Conservation (phyloP, 352 stramenopile genomes). For the Globisporangium radiosum region DNA sequence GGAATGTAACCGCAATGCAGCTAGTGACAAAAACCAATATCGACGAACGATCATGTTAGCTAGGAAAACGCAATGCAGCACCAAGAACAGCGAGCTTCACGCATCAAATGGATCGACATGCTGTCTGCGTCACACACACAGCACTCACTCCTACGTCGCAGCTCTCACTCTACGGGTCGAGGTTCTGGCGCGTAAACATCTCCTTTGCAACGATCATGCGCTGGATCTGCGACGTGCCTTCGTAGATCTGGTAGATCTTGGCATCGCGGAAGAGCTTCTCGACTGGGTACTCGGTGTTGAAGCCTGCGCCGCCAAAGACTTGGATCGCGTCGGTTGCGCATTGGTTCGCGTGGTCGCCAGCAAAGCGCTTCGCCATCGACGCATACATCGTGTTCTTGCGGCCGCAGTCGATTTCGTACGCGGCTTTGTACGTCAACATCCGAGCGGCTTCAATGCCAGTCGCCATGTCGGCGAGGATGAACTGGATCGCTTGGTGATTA, state of each 20-base stretch:
- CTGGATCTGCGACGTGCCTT: constrained; percentile 90
- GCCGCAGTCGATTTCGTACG: constrained; percentile 85
- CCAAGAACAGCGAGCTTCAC: background rate
- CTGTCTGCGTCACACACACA: too few relatives aligned
- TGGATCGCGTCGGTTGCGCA: constrained; percentile 85
- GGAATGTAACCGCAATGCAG: too few relatives aligned
- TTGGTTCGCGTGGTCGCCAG: constrained; percentile 83
- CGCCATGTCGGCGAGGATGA: constrained; percentile 90
- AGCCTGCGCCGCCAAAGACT: constrained; percentile 87
- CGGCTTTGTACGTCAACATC: constrained; percentile 84
- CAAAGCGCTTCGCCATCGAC: constrained; percentile 90
- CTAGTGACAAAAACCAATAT: too few relatives aligned
- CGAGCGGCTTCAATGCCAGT: constrained; percentile 85
- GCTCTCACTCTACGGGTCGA: constrained; percentile 48
- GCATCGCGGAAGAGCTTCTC: constrained; percentile 90
- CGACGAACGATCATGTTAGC: too few relatives aligned
- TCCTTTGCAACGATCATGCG: constrained; percentile 88
- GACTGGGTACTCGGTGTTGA: constrained; percentile 91
- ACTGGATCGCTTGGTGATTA: constrained; percentile 84
- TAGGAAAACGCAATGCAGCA: too few relatives aligned
- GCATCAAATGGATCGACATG: background rate
- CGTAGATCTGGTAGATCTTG: constrained; percentile 92
- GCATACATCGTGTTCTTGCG: constrained; percentile 88
- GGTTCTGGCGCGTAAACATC: constrained; percentile 61
- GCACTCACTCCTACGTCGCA: too few relatives aligned